These are phyloP conservation scores for Metschnikowia aberdeeniae DNA, from an alignment of 805 yeast genomes.

Conservation along the genomic window DNA sequence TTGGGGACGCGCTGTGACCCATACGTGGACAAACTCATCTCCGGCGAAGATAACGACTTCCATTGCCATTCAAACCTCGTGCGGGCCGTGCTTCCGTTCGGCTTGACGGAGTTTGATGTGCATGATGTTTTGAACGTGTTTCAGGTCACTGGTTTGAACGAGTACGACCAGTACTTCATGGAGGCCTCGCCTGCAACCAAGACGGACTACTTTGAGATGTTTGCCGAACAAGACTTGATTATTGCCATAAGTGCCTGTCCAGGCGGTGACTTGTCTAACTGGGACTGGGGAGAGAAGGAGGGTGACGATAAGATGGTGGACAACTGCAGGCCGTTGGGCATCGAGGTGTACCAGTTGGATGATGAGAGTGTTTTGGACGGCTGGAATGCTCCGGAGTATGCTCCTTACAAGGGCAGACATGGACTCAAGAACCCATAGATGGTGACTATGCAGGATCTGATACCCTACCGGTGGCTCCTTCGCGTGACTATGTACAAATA, in stretches of 20 bases:
- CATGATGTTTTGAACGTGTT: constrained; percentile 68
- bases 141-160: constrained; percentile 65
- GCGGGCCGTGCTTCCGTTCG: constrained; percentile 55
- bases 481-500: too few relatives aligned
- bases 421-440: constrained; percentile 37
- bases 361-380: constrained; percentile 42
- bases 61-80: constrained; percentile 66
- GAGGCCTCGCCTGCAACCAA: constrained; percentile 61
- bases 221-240: constrained; percentile 61
- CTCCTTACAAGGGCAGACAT: constrained; percentile 54
- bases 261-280: constrained; percentile 62
- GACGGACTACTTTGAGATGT: constrained; percentile 61
- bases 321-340: constrained; percentile 59
- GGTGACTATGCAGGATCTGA: too few relatives aligned
- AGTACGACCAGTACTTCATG: constrained; percentile 65
- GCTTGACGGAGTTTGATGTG: constrained; percentile 61
- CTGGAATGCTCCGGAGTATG: constrained; percentile 51
- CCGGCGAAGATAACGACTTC: constrained; percentile 62
- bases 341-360: constrained; percentile 54
- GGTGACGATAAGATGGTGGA: constrained; percentile 50
- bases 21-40: constrained; percentile 57
- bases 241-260: constrained; percentile 68
- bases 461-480: neutral
- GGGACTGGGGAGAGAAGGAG: constrained; percentile 68
- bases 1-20: constrained; percentile 70